phyloP scores from a whole-genome alignment of 768 basidiomycete species.

The Hysterangium stoloniferum region DNA sequence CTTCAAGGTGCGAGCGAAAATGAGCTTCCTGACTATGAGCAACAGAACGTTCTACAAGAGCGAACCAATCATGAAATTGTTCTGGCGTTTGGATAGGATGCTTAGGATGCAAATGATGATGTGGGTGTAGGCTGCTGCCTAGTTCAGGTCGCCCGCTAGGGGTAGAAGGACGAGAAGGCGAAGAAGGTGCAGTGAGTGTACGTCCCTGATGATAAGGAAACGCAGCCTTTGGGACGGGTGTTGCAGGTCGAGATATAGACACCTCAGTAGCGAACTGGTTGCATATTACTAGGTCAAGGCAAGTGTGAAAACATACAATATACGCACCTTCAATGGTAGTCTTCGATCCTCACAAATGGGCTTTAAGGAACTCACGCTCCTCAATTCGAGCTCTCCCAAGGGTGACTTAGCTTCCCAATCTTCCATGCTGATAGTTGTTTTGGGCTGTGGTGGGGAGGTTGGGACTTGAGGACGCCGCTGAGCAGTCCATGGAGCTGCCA shows the following conservation, averaged over 20 bases:
- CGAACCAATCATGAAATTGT: constrained; percentile 96
- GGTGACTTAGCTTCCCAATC: constrained; percentile 89
- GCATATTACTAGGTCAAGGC: not conserved
- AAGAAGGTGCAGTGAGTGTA: not conserved
- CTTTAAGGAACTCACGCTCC: constrained; percentile 59
- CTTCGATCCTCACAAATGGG: constrained; percentile 50
- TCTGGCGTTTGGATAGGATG: constrained; percentile 84
- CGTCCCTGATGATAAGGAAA: not conserved
- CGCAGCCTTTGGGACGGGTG: constrained; percentile 26
- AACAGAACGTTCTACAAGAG: constrained; percentile 80
- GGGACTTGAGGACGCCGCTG: not conserved
- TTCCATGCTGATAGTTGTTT: constrained; percentile 57
- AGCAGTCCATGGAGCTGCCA: not conserved
- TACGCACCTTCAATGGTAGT: constrained; percentile 67
- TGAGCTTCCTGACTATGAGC: constrained; percentile 92
- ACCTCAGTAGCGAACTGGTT: constrained; percentile 34
- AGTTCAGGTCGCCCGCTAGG: constrained; percentile 10
- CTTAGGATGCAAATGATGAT: constrained; percentile 49
- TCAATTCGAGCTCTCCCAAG: constrained; percentile 57
- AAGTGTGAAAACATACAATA: not conserved
- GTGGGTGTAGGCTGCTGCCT: constrained; percentile 2
- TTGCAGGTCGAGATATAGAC: constrained; percentile 40
- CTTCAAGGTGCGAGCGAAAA: constrained; percentile 77
- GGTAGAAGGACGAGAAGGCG: constrained; percentile 22
- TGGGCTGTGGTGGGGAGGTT: constrained; percentile 24